Evolutionary conservation across 768 basidiomycete species (phyloP).

Genomic region (Tubosaeta brunneosetosa): DNA sequence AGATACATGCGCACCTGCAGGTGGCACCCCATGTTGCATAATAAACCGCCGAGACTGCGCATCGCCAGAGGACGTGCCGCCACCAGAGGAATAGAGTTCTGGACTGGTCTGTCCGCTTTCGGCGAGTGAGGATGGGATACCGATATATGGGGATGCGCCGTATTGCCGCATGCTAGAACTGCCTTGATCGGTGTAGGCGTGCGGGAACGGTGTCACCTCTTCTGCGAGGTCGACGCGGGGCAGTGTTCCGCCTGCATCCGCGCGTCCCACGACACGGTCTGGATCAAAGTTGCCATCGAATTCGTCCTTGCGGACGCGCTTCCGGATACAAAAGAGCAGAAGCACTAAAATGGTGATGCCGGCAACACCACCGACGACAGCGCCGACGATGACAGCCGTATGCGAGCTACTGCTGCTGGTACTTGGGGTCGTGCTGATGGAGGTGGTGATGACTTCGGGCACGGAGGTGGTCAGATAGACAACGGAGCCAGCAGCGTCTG

Average conservation of each 20-base stretch:
- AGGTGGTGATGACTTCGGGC: constrained; percentile 12
- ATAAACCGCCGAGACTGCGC: constrained; percentile 10
- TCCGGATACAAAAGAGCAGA: constrained; percentile 29
- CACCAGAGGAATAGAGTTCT: constrained; percentile 7
- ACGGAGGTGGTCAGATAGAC: constrained; percentile 16
- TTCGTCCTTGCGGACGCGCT: constrained; percentile 30
- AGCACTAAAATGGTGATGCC: constrained; percentile 25
- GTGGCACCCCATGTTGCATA: neutral
- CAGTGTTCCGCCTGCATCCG: constrained; percentile 20
- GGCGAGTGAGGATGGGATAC: constrained; percentile 1
- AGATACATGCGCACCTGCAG: constrained; percentile 3
- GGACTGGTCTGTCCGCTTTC: constrained; percentile 1
- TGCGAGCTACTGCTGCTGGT: constrained; percentile 7
- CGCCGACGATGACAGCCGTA: constrained; percentile 46
- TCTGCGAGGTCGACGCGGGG: constrained; percentile 25
- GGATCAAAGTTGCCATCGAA: constrained; percentile 51
- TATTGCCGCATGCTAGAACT: constrained; percentile 23
- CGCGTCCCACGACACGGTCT: constrained; percentile 35
- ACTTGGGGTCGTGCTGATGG: neutral
- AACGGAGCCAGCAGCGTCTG: constrained; percentile 19
- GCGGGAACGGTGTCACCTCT: constrained; percentile 28
- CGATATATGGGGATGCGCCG: constrained; percentile 8
- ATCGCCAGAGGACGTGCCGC: neutral
- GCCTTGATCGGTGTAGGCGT: constrained; percentile 1
- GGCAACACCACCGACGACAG: constrained; percentile 47